A percentile compares a stretch with the other conserved stretches of the same genome.
Conservation (phyloP, 2,329 filamentous ascomycete genomes). For the Colletotrichum sp. region DNA sequence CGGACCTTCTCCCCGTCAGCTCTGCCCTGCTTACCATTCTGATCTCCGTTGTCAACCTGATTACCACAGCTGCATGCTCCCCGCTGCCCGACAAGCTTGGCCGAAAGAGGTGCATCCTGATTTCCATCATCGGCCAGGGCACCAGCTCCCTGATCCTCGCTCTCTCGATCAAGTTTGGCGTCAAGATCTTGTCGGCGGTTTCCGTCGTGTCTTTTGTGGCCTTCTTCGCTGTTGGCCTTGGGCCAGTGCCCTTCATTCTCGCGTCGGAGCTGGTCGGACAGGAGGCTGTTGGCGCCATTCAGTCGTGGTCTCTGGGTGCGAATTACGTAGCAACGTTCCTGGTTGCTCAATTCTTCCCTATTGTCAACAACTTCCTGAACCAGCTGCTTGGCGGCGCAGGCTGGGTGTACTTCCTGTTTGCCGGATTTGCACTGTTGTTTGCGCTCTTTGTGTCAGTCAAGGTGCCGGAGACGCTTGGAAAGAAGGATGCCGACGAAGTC, state of each 20-base stretch:
- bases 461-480: constrained; percentile 90
- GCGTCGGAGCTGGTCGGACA: constrained; percentile 89
- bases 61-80: constrained; percentile 81
- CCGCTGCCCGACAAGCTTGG: constrained; percentile 88
- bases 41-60: constrained; percentile 85
- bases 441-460: constrained; percentile 73
- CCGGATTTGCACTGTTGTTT: constrained; percentile 71
- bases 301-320: constrained; percentile 84
- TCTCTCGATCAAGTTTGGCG: constrained; percentile 75
- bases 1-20: constrained; percentile 79
- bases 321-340: constrained; percentile 93
- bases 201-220: constrained; percentile 86
- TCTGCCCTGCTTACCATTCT: constrained; percentile 85
- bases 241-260: constrained; percentile 93
- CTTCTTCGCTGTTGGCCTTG: constrained; percentile 88
- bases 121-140: constrained; percentile 87
- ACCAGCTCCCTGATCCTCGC: constrained; percentile 78
- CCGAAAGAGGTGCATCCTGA: constrained; percentile 82
- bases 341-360: constrained; percentile 93
- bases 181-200: constrained; percentile 79
- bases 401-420: constrained; percentile 92
- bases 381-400: constrained; percentile 69
- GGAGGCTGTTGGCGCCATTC: constrained; percentile 89
- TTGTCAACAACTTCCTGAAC: constrained; percentile 79
- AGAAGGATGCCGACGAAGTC: constrained; percentile 85